Base-by-base conservation (phyloP, 148 eudicot species). In the Silene uniflora region DNA sequence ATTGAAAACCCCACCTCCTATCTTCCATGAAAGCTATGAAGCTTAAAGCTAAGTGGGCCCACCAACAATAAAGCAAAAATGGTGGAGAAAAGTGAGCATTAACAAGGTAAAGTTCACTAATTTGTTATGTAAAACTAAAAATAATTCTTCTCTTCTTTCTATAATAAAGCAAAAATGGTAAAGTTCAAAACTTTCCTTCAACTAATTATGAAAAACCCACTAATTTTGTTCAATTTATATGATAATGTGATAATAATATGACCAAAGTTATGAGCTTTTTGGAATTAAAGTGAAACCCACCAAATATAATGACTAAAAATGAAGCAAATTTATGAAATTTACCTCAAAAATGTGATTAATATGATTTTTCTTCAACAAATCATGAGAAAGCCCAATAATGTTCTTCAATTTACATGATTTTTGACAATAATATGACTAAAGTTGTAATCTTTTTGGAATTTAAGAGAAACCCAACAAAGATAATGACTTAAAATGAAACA, bases 21-120 rank as follows among this genome's bases (percentile, higher is more conserved):
- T 74, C 78, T 78, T 79, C 89, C 89, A 86, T 88, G 58, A 67
- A 24, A 76, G 56, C 72, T 42, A 47, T 21, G 66, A 80, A 64
- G 60, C 55, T 71, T 12, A 29, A 75, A 80, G 67, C 83, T 80
- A 46, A 64, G 56, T 22, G 66, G 65, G 74, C 21, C 63, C 67
- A 46, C 60, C 58, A 64, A 56, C 9, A 49, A 39, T 39, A 65
- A 74, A 69, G 46, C 29, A 61, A 67, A 73, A 55, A 14, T 7
- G 66, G 29, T 52, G 59, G 42, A 60, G 9, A 9, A 44, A 56
- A 72, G 25, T 18, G 6, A n/a, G 42, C 11, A 13, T 44, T 29
- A 49, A 61, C 25, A 67, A 58, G 73, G 56, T 73, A 81, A 76
- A 76, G 72, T 59, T 67, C 62, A 60, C 54, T 65, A 61, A 60